These are phyloP conservation scores for Penicillium manginii DNA, from an alignment of 495 filamentous ascomycete genomes.

Conservation along the genomic window DNA sequence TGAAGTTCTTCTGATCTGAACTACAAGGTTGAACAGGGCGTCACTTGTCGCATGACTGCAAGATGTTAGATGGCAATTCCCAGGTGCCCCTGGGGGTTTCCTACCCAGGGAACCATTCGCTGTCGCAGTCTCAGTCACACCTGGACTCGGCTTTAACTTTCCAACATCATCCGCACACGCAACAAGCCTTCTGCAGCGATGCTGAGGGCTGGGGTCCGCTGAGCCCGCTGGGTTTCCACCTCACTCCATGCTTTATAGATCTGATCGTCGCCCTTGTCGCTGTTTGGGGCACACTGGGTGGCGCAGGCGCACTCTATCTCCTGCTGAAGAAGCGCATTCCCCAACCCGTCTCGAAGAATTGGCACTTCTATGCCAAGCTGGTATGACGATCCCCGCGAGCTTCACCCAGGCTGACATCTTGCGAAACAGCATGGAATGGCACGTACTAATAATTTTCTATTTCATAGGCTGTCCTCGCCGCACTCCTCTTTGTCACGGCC, in stretches of 20 bases:
- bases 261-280: constrained; percentile 78
- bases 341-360: constrained; percentile 74
- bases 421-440: not conserved
- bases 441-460: constrained; percentile 27
- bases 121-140: constrained; percentile 34
- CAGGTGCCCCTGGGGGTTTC: constrained; percentile 47
- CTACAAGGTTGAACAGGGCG: constrained; percentile 20
- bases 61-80: constrained; percentile 50
- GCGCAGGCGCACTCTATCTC: constrained; percentile 74
- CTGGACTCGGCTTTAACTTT: constrained; percentile 36
- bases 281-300: constrained; percentile 73
- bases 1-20: constrained; percentile 4
- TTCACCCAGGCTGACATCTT: not conserved
- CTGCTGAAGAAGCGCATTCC: constrained; percentile 68
- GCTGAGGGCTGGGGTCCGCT: constrained; percentile 94
- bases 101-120: constrained; percentile 33
- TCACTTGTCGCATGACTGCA: constrained; percentile 28
- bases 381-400: constrained; percentile 49
- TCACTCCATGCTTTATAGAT: constrained; percentile 96
- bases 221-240: constrained; percentile 80
- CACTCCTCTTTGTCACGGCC: constrained; percentile 67
- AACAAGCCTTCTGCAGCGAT: constrained; percentile 81
- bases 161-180: constrained; percentile 25
- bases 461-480: constrained; percentile 67
- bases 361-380: constrained; percentile 95